phyloP scores from a whole-genome alignment of 1,284 basidiomycete species.

The Rhodotorula mucilaginosa region DNA sequence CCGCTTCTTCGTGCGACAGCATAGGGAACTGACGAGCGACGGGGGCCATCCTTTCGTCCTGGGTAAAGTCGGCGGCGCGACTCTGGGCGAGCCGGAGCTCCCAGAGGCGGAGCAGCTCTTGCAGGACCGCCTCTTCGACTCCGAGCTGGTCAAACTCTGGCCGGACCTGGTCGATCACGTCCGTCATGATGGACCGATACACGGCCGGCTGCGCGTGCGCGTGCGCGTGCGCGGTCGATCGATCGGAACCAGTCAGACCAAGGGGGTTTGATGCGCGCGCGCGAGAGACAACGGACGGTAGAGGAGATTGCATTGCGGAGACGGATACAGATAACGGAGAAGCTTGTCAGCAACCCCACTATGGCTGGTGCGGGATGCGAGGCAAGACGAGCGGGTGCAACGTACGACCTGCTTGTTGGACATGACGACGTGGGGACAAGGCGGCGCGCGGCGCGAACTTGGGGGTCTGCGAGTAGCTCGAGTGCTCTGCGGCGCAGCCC shows the following conservation, averaged over 20 bases:
- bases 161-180: constrained; percentile 84
- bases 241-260: too few species aligned
- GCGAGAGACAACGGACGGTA: background rate
- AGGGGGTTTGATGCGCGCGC: background rate
- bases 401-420: constrained; percentile 17
- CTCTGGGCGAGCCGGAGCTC: constrained; percentile 87
- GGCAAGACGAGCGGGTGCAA: background rate
- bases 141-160: constrained; percentile 97
- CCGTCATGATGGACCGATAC: constrained; percentile 93
- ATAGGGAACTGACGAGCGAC: constrained; percentile 31
- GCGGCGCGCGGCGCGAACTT: background rate
- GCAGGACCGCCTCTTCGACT: constrained; percentile 84
- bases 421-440: constrained; percentile 7
- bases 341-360: background rate
- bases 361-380: background rate
- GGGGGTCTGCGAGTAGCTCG: too few species aligned
- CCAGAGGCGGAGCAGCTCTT: constrained; percentile 93
- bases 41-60: constrained; percentile 46
- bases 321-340: background rate
- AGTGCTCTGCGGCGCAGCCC: background rate
- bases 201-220: constrained; percentile 67
- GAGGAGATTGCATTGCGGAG: background rate
- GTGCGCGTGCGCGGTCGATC: too few species aligned
- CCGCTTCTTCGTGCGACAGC: constrained; percentile 6
- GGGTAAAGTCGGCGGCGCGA: constrained; percentile 82